These are phyloP conservation scores for Teunomyces panamensis DNA, from an alignment of 805 yeast genomes.

Conservation along the genomic window DNA sequence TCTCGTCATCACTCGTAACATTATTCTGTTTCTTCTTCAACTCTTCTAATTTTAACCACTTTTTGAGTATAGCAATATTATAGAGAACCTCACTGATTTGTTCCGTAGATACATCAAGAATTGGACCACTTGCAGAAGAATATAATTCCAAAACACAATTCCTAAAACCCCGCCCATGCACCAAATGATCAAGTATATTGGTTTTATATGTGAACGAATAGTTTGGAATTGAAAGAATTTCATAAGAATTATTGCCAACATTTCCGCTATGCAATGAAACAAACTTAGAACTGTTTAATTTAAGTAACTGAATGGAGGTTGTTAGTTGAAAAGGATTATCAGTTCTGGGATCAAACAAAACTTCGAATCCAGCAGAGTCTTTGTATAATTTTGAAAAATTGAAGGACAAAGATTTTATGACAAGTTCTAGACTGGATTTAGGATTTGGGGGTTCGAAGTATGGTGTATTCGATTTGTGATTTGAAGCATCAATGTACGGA, in stretches of 20 bases:
- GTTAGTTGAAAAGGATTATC: conserved; percentile 36
- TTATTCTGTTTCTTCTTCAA: conserved; percentile 9
- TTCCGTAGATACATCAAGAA: conserved; percentile 33
- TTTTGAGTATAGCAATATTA: conserved; percentile 29
- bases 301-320: conserved; percentile 30
- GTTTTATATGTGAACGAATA: conserved; percentile 33
- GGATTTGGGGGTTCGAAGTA: conserved; percentile 21
- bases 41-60: conserved; percentile 21
- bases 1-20: neutral
- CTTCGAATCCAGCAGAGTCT: conserved; percentile 39
- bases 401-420: conserved; percentile 24
- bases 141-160: conserved; percentile 36
- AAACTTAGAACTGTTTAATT: conserved; percentile 18
- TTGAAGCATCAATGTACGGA: conserved; percentile 27
- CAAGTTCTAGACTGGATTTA: conserved; percentile 20
- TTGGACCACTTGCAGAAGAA: conserved; percentile 36
- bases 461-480: conserved; percentile 15
- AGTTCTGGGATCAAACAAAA: conserved; percentile 26
- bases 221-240: conserved; percentile 34
- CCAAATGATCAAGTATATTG: conserved; percentile 31
- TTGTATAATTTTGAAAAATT: conserved; percentile 20
- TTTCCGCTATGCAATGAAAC: conserved; percentile 4
- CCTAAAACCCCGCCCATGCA: conserved; percentile 34
- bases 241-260: conserved; percentile 17
- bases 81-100: conserved; percentile 32